A percentile compares a stretch with the other conserved stretches of the same genome.
phyloP scores from a whole-genome alignment of 495 filamentous ascomycete species.

The Trichoderma reesei region DNA sequence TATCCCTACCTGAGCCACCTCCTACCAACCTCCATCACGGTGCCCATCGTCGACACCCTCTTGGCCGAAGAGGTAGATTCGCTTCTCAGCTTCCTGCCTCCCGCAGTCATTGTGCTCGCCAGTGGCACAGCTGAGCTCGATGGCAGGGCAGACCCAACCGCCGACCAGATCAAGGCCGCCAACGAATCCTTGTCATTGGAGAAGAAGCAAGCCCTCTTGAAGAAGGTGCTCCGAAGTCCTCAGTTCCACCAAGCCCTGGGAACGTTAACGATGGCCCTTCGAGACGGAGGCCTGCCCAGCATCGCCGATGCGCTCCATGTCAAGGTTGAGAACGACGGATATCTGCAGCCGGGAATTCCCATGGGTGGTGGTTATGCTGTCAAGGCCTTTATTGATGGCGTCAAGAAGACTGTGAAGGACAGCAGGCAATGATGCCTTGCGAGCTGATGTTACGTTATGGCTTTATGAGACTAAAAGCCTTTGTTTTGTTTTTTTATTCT shows the following conservation, averaged over 20 bases:
- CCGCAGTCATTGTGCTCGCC: constrained; percentile 55
- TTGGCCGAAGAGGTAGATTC: constrained; percentile 55
- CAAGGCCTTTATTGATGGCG: constrained; percentile 79
- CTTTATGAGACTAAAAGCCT: neutral
- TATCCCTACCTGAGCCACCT: constrained; percentile 86
- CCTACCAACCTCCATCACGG: constrained; percentile 61
- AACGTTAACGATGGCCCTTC: constrained; percentile 73
- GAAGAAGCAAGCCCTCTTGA: constrained; percentile 75
- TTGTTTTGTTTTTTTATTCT: neutral
- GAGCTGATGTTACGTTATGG: neutral
- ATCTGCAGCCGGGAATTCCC: constrained; percentile 64
- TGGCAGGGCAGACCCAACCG: constrained; percentile 45
- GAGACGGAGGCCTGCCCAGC: constrained; percentile 86
- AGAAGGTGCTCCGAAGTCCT: constrained; percentile 76
- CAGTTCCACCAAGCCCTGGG: constrained; percentile 82
- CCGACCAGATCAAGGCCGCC: constrained; percentile 57
- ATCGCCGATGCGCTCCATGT: constrained; percentile 80
- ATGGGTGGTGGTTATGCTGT: constrained; percentile 84
- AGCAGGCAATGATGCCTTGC: neutral
- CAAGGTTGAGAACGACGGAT: constrained; percentile 70
- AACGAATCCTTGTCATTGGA: constrained; percentile 60
- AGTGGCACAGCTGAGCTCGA: constrained; percentile 42
- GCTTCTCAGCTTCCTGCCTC: constrained; percentile 67
- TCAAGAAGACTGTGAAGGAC: constrained; percentile 65
- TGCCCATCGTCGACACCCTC: constrained; percentile 64